Conservation (phyloP, 106 monocot genomes). For the Triglochin maritima region DNA sequence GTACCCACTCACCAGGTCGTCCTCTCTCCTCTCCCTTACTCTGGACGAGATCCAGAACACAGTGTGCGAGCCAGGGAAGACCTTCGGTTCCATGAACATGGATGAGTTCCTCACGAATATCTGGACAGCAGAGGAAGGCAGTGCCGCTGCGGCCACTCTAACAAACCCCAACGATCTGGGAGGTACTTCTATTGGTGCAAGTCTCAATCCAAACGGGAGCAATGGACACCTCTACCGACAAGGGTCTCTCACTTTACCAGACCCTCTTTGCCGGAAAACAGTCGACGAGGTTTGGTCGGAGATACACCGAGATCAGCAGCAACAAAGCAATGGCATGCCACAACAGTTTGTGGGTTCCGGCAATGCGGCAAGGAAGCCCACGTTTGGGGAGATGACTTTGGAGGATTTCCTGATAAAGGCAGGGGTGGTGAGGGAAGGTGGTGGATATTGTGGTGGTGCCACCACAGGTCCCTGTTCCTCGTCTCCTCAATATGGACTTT, state of each 20-base stretch:
- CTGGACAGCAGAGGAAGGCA: constrained; percentile 19
- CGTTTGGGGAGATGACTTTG: constrained; percentile 36
- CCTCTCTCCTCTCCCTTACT: constrained; percentile 23
- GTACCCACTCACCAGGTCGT: not conserved
- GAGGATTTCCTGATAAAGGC: constrained; percentile 38
- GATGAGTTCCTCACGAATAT: constrained; percentile 32
- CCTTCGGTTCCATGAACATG: constrained; percentile 39
- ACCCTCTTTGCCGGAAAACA: constrained; percentile 17
- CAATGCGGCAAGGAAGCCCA: constrained; percentile 8
- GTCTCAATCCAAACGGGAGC: not conserved
- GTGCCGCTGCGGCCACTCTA: not conserved
- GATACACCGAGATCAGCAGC: constrained; percentile 14
- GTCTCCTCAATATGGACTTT: not conserved
- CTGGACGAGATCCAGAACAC: constrained; percentile 31
- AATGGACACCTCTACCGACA: not conserved
- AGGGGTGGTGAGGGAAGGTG: constrained; percentile 27
- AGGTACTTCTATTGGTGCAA: not conserved
- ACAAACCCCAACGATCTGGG: not conserved
- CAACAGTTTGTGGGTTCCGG: not conserved
- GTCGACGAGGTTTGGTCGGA: constrained; percentile 36
- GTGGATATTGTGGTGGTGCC: not conserved
- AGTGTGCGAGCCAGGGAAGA: constrained; percentile 14
- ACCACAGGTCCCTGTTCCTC: not conserved
- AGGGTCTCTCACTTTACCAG: constrained; percentile 13
- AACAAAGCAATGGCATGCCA: not conserved